Evolutionary conservation across 768 basidiomycete genomes (phyloP), one percentile per base, ranked within the genome.

Genomic region (Mycena floridula): DNA sequence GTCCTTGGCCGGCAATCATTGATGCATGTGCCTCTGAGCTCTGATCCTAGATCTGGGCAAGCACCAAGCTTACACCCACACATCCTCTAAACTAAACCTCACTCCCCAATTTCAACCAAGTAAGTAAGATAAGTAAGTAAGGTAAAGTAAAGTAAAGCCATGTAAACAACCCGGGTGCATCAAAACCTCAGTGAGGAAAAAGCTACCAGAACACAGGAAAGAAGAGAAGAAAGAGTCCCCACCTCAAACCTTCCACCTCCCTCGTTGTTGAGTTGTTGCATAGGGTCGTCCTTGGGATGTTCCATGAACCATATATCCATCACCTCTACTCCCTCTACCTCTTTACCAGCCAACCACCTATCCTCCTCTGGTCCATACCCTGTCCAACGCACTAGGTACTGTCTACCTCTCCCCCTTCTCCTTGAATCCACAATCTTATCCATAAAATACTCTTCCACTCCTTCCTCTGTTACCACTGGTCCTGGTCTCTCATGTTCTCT

Each of bases 371-470:
- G 28, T 16, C 28, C 28, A 16, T 9, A 30, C 9, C 28, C 28
- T 9, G 16, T 16, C 28, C 28, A 30, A 9, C 53, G 46, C 0
- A 70, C 58, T 0, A 64, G 53, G 42, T 60, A 69, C 37, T 57
- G 54, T 2, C n/a, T 45, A 0, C 62, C 61, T 1, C 54, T 47
- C 0, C 63, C 59, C 2, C 46, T 38, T 0, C 32, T n/a, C 0
- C 54, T 44, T 2, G 47, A 37, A 45, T 69, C 63, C 9, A 67
- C 18, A 18, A 69, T 65, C 1, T 50, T 5, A 0, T 62, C 55
- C 13, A 64, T 50, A 13, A 40, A 23, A 11, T 38, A 50, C 48
- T 66, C 62, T 24, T 56, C 47, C 1, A 15, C 3, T 12, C 63
- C 57, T 21, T 61, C 50, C 2, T 15, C 37, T 0, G 50, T 52